These are phyloP conservation scores for Apiospora marii DNA, from an alignment of 2,329 filamentous ascomycete genomes.

Conservation along the genomic window DNA sequence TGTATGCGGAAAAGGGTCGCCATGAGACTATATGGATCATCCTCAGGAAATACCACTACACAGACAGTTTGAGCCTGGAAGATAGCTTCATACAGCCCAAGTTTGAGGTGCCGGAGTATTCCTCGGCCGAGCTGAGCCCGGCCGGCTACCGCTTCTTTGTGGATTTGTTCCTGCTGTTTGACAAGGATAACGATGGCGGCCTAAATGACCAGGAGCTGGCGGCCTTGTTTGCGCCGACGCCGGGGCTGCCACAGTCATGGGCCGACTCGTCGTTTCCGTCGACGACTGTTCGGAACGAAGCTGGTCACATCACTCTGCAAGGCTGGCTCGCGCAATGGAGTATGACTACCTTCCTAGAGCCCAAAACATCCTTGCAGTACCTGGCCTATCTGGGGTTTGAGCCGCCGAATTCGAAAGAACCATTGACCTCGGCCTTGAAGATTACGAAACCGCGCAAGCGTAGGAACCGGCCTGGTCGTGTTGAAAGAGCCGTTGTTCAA, in stretches of 20 bases:
- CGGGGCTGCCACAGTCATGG: constrained; percentile 88
- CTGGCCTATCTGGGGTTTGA: constrained; percentile 97
- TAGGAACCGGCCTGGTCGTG: constrained; percentile 79
- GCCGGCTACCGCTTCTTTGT: constrained; percentile 97
- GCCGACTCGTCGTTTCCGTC: constrained; percentile 88
- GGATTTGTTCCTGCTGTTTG: constrained; percentile 91
- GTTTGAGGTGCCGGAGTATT: constrained; percentile 91
- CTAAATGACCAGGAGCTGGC: constrained; percentile 85
- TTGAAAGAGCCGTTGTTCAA: constrained; percentile 92
- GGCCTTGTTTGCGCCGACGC: constrained; percentile 90
- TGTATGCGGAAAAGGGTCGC: constrained; percentile 96
- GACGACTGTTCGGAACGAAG: constrained; percentile 93
- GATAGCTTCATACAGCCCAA: constrained; percentile 92
- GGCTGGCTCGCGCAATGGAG: constrained; percentile 99
- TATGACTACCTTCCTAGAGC: constrained; percentile 98
- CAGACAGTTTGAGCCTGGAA: constrained; percentile 90
- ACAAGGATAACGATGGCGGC: constrained; percentile 97
- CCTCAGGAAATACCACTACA: constrained; percentile 92
- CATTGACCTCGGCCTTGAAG: constrained; percentile 85
- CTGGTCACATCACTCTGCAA: constrained; percentile 92
- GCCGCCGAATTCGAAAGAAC: constrained; percentile 75
- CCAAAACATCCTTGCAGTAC: constrained; percentile 94
- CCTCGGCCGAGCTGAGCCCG: constrained; percentile 92
- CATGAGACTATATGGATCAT: constrained; percentile 99
- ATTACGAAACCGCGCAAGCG: constrained; percentile 92